A percentile compares a stretch with the other conserved stretches of the same genome.
These are phyloP conservation scores for Colletotrichum sp. DNA, from an alignment of 2,329 filamentous ascomycete species.

Conservation along the genomic window DNA sequence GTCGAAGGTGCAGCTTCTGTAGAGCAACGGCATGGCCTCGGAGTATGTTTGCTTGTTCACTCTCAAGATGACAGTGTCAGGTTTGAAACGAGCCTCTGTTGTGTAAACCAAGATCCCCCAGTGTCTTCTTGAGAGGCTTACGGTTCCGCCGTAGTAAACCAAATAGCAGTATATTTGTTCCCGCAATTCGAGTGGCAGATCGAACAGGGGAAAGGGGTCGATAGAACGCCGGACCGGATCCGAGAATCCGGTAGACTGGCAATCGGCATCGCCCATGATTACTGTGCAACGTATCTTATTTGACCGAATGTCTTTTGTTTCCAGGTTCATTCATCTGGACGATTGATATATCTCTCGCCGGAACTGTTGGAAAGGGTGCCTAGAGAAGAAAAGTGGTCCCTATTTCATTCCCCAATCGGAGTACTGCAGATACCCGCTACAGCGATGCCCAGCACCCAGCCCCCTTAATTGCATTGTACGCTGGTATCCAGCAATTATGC, in stretches of 20 bases:
- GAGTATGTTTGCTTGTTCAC: neutral
- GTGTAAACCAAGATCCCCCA: neutral
- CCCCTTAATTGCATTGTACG: too few species aligned
- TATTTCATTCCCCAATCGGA: too few species aligned
- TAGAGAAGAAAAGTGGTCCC: neutral
- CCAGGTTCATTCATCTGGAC: neutral
- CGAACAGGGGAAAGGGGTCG: neutral
- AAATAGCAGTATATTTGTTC: neutral
- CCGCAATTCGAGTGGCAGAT: neutral
- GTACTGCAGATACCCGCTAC: too few species aligned
- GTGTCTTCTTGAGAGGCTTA: neutral
- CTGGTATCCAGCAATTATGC: neutral
- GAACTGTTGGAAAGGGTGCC: neutral
- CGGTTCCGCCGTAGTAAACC: neutral
- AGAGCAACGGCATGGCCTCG: neutral
- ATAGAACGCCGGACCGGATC: neutral
- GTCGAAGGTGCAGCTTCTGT: neutral
- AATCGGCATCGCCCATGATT: neutral
- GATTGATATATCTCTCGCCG: neutral
- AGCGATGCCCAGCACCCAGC: too few species aligned
- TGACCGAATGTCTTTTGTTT: neutral
- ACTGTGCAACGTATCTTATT: neutral
- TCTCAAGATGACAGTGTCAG: neutral
- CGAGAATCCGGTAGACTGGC: neutral
- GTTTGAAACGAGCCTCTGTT: neutral